Conservation (phyloP, 1,284 basidiomycete species). For the Apiotrichum domesticum region DNA sequence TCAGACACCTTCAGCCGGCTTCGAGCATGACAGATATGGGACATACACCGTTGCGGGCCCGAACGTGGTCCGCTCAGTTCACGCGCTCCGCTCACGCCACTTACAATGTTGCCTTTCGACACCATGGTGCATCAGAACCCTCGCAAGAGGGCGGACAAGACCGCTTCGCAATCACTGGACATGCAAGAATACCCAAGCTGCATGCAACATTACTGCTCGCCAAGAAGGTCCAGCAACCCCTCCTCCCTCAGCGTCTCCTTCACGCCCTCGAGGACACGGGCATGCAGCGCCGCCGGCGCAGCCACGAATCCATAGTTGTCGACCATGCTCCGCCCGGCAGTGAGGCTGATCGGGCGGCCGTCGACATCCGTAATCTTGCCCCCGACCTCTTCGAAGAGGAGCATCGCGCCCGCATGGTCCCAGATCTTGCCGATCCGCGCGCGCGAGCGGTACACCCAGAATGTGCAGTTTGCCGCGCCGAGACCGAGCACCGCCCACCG, state of each 20-base stretch:
- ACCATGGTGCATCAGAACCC: no score
- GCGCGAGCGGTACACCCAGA: slow-evolving; percentile 1
- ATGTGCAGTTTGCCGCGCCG: not conserved
- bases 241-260: not conserved
- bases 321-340: not conserved
- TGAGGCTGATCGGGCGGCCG: not conserved
- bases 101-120: no score
- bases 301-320: slow-evolving; percentile 1
- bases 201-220: not conserved
- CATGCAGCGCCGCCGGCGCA: not conserved
- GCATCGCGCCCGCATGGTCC: slow-evolving; percentile 2
- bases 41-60: no score
- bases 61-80: no score
- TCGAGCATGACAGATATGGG: no score
- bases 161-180: no score
- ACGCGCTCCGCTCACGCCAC: no score
- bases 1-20: no score
- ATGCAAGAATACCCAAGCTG: no score
- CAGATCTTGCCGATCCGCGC: slow-evolving; percentile 2
- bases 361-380: slow-evolving; percentile 2
- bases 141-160: no score
- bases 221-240: not conserved
- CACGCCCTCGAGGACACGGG: not conserved
- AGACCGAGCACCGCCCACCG: slow-evolving; percentile 1
- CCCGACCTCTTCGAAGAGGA: not conserved